These are phyloP conservation scores for Mallotus repandus DNA, from an alignment of 441 rosid species.

Conservation along the genomic window DNA sequence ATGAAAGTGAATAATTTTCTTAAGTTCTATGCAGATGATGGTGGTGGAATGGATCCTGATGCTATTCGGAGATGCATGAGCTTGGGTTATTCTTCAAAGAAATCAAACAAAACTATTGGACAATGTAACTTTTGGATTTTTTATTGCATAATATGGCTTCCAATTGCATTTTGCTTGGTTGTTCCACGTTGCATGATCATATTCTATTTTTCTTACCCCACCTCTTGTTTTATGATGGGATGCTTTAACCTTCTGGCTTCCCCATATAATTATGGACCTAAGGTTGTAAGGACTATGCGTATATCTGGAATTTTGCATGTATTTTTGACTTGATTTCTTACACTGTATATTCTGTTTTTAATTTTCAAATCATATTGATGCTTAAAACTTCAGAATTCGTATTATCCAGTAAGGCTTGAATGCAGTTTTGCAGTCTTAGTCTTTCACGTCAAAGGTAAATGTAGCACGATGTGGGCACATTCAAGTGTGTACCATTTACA, in stretches of 20 bases:
- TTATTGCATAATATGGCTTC: not conserved
- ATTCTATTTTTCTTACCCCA: not conserved
- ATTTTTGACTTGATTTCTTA: not conserved
- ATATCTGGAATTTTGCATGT: not conserved
- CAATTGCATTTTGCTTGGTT: not conserved
- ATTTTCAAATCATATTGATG: not conserved
- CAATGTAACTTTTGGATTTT: slow-evolving; percentile 49
- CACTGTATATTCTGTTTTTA: not conserved
- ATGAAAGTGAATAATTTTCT: slow-evolving; percentile 12
- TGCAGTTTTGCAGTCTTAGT: not conserved
- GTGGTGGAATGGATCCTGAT: slow-evolving; percentile 91
- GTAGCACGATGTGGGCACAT: too few relatives aligned
- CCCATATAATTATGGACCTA: too few relatives aligned
- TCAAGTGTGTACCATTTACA: too few relatives aligned
- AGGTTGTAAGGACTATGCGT: too few relatives aligned
- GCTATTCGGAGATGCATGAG: slow-evolving; percentile 90
- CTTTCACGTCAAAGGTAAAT: too few relatives aligned
- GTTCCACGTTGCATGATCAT: not conserved
- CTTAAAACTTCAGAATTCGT: not conserved
- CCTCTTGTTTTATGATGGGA: not conserved
- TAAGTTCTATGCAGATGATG: slow-evolving; percentile 64
- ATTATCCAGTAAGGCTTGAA: not conserved
- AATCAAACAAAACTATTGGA: slow-evolving; percentile 86
- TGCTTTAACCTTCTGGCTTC: not conserved
- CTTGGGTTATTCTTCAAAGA: slow-evolving; percentile 94